A percentile compares a stretch with the other conserved stretches of the same genome.
These are phyloP conservation scores for Pilobolus umbonatus DNA, from an alignment of 192 early-diverging fungal genomes.

Conservation along the genomic window DNA sequence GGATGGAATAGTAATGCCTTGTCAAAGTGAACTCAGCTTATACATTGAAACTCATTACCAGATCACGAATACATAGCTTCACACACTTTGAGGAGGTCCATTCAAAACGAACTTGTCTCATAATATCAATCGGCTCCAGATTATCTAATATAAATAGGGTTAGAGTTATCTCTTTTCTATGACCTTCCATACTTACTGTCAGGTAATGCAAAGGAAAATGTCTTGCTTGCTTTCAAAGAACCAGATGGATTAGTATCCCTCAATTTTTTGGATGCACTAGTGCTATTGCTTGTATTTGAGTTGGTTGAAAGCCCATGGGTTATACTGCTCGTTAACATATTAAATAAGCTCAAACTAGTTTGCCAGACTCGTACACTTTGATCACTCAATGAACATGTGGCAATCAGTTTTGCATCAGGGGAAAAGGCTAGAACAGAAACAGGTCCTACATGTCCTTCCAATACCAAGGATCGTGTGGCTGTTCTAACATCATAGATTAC, in stretches of 20 bases:
- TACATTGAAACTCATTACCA: conserved; percentile 58
- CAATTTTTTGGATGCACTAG: background rate
- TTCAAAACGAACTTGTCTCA: conserved; percentile 41
- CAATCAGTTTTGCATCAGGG: conserved; percentile 69
- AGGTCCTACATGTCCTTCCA: conserved; percentile 72
- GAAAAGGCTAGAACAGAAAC: conserved; percentile 74
- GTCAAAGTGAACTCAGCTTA: conserved; percentile 15
- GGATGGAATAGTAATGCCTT: background rate
- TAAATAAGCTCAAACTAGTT: conserved; percentile 63
- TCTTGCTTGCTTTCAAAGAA: conserved; percentile 41
- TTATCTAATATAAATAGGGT: background rate
- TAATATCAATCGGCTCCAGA: conserved; percentile 27
- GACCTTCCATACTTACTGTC: conserved; percentile 29
- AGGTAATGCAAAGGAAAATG: conserved; percentile 36
- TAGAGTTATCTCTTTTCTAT: background rate
- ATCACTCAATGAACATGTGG: conserved; percentile 65
- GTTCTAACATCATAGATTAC: conserved; percentile 82
- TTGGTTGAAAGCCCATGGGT: conserved; percentile 17
- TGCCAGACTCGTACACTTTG: conserved; percentile 73
- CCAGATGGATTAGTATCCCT: conserved; percentile 21
- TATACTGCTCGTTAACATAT: conserved; percentile 49
- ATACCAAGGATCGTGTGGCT: conserved; percentile 66
- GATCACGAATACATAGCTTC: conserved; percentile 43
- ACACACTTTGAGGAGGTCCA: conserved; percentile 47
- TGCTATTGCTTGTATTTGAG: too few species aligned